Base-by-base conservation (phyloP, 139 green algal species). In the Tetraselmis chui region DNA sequence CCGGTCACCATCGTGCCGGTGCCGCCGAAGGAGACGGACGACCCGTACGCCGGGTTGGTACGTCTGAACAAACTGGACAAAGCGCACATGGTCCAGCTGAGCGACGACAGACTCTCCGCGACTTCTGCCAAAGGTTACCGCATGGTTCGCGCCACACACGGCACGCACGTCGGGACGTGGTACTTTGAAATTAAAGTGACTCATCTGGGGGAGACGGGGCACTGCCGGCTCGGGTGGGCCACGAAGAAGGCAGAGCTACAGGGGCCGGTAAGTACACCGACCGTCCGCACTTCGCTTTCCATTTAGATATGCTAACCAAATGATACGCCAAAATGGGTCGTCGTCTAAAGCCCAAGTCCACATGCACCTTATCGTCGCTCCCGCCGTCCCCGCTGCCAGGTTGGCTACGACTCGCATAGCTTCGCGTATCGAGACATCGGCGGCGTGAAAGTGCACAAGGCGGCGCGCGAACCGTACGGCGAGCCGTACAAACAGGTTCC, bases 141-240 rank as follows among this genome's bases (percentile, higher is more conserved):
- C 81, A 94, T 87, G 31, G 90, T 91, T 31, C 85, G 93, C 11
- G 85, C 88, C 5, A 95, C 89, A 11, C 92, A 96, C 82, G 94
- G 94, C 29, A 82, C 85, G 0, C 79, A 88, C 81, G n/a, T 83
- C 25, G 91, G 91, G 25, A 90, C 86, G 0, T 95, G 88, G 84
- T 97, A 96, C 82, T 97, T 87, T 77, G 94, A 97, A 83, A 88
- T 89, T 0, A 85, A 30, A 1, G 67, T 97, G 2, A 83, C 81
- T n/a, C 82, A 87, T 18, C 82, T 97, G 26, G 94, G 92, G 0
- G 29, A 59, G 28, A 95, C 84, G 1, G 87, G 87, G 30, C 75
- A 83, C 45, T 67, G 80, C 31, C 87, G 93, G 11, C 2, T 97
- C 1, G 94, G 94, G 18, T 98, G 93, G 91, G 86, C 90, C 75